Conservation (phyloP, 192 early-diverging fungal genomes). For the Podila verticillata region DNA sequence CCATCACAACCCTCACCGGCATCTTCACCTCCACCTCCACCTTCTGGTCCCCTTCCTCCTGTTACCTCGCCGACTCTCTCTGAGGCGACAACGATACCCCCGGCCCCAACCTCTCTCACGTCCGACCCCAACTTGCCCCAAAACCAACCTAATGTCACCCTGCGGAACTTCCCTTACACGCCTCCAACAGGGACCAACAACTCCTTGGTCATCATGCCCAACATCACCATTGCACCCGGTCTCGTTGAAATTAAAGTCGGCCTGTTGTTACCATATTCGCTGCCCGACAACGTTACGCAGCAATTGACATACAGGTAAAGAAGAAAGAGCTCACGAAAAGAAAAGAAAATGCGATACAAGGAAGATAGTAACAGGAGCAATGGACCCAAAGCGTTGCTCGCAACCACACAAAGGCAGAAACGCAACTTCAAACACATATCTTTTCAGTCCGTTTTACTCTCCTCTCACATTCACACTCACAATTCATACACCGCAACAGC, state of each 20-base stretch:
- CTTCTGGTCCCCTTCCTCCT: neutral
- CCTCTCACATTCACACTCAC: too few relatives aligned
- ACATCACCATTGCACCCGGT: conserved; percentile 10
- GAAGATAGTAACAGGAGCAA: conserved; percentile 1
- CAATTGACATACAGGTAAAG: conserved; percentile 40
- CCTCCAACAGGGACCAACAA: conserved; percentile 39
- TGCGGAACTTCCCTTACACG: conserved; percentile 27
- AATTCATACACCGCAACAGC: too few relatives aligned
- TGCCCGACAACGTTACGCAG: conserved; percentile 45
- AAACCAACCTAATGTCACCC: conserved; percentile 29
- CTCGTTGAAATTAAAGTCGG: conserved; percentile 36
- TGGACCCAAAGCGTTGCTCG: neutral
- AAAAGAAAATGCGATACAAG: neutral
- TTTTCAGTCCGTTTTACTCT: too few relatives aligned
- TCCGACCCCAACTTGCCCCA: conserved; percentile 13
- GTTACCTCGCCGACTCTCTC: neutral
- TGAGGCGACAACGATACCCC: neutral
- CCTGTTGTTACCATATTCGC: conserved; percentile 25
- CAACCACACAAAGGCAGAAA: neutral
- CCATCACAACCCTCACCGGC: too few relatives aligned
- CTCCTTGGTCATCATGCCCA: conserved; percentile 29
- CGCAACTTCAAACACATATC: too few relatives aligned
- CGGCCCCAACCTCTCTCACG: neutral
- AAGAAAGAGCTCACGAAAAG: neutral
- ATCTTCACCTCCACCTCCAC: neutral